A percentile compares a stretch with the other conserved stretches of the same genome.
Evolutionary conservation across 2,329 filamentous ascomycete genomes (phyloP).

Genomic region (Pseudocercospora ulei): DNA sequence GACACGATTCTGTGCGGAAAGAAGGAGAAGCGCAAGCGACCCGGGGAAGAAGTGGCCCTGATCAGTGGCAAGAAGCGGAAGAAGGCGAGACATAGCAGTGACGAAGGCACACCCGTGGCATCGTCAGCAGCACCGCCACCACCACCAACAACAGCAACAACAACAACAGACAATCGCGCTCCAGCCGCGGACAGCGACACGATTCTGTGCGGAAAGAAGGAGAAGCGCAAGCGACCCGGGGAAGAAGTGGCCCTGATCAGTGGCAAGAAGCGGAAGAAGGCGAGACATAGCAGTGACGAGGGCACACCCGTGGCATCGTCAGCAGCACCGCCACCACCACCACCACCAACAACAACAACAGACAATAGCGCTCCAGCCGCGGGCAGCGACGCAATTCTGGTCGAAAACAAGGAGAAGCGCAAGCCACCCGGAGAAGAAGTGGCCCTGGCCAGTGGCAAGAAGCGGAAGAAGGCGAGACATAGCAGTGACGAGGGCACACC

Average conservation of each 20-base stretch:
- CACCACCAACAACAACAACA: too few species aligned
- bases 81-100: too few species aligned
- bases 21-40: conserved; percentile 50
- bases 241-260: neutral
- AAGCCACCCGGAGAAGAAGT: too few species aligned
- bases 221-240: conserved; percentile 47
- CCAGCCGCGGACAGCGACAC: conserved; percentile 1
- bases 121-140: neutral
- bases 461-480: too few species aligned
- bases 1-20: conserved; percentile 5
- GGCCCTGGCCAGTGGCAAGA: too few species aligned
- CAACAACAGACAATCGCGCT: neutral
- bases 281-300: conserved; percentile 1
- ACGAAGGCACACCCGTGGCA: neutral
- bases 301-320: neutral
- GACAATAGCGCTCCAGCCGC: too few species aligned
- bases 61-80: too few species aligned
- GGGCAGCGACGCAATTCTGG: too few species aligned
- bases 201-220: conserved; percentile 34
- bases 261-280: conserved; percentile 6
- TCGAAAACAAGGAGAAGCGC: too few species aligned
- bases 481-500: neutral
- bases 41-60: neutral
- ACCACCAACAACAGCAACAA: too few species aligned
- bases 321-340: too few species aligned